Evolutionary conservation across 2,329 filamentous ascomycete genomes (phyloP), one percentile per base, ranked within the genome.

Genomic region (Thelonectria rubi): DNA sequence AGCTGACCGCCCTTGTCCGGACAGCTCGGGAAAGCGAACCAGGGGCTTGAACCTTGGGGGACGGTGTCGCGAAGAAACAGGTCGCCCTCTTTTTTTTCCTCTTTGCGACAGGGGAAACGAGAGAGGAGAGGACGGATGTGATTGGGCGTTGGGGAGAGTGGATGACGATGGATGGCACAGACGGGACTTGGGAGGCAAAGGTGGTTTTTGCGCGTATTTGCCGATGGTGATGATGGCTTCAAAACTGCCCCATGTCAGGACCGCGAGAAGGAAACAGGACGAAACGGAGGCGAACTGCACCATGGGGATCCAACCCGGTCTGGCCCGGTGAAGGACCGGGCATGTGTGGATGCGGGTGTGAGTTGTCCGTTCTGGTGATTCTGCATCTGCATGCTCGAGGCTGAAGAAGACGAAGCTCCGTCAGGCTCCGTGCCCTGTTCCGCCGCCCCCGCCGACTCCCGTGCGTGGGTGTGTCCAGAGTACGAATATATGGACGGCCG

Each of bases 21-120:
- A 72, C 59, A 60, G 65, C 66, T 72, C 69, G 69, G 69, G 67
- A 59, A 37, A 24, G 24, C 24, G 24, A 24, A 51, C 55, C 63
- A 62, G 64, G 56, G 55, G 55, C 45, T 39, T 52, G 49, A 39
- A 47, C 60, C 52, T 15, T 58, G 47, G 65, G 62, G 50, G 56
- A 45, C 6, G 6, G 5, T 30, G 11, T 12, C 5, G 32, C 11
- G 32, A 34, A 34, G 32, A 34, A 34, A 34, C 17, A 45, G 42
- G 18, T 21, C 20, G 17, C 15, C 18, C 18, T 20, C 17, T 12
- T 45, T 18, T 45, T 18, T n/a, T 42, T n/a, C 9, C 11, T 14
- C 11, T 39, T 42, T n/a, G n/a, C 17, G 20, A 49, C 34, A 48
- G 54, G 54, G 54, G 53, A 18, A 24, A 34, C n/a, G n/a, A 40